Percentiles rank a stretch among this genome's conserved stretches.
phyloP scores from a whole-genome alignment of 352 stramenopile genomes.

The Pythium dissotocum region DNA sequence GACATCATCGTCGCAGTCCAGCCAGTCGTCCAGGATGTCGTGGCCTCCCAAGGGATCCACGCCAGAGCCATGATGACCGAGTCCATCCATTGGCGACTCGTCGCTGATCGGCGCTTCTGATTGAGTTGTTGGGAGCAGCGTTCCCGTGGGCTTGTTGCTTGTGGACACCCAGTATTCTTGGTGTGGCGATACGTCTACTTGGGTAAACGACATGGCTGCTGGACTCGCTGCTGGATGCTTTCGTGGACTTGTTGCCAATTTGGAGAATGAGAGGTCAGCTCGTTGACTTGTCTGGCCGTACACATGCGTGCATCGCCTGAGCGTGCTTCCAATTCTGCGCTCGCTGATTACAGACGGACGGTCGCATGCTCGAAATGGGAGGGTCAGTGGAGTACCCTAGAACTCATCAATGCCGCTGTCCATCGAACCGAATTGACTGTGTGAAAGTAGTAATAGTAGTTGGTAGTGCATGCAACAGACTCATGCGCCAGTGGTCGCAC shows the following conservation, averaged over 20 bases:
- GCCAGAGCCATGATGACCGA: background rate
- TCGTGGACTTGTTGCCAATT: background rate
- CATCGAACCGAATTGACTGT: background rate
- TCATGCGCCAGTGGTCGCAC: too few relatives aligned
- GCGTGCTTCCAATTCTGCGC: background rate
- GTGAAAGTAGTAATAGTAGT: too few relatives aligned
- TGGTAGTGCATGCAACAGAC: too few relatives aligned
- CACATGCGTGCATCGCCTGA: background rate
- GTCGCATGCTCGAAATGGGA: background rate
- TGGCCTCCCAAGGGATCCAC: background rate
- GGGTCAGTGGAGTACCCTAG: background rate
- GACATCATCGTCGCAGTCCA: background rate
- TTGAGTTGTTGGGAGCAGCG: background rate
- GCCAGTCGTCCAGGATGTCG: conserved; percentile 7
- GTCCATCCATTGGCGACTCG: background rate
- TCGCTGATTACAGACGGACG: background rate
- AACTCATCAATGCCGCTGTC: background rate
- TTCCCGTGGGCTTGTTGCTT: too few relatives aligned
- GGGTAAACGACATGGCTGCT: too few relatives aligned
- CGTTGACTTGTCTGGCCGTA: background rate
- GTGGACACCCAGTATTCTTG: too few relatives aligned
- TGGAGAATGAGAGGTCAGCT: background rate
- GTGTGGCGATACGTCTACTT: too few relatives aligned
- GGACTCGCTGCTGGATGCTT: too few relatives aligned
- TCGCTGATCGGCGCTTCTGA: background rate